Evolutionary conservation across 176 grass and related monocot species (phyloP), one percentile per base, ranked within the genome.

Genomic region (Lolium multiflorum): DNA sequence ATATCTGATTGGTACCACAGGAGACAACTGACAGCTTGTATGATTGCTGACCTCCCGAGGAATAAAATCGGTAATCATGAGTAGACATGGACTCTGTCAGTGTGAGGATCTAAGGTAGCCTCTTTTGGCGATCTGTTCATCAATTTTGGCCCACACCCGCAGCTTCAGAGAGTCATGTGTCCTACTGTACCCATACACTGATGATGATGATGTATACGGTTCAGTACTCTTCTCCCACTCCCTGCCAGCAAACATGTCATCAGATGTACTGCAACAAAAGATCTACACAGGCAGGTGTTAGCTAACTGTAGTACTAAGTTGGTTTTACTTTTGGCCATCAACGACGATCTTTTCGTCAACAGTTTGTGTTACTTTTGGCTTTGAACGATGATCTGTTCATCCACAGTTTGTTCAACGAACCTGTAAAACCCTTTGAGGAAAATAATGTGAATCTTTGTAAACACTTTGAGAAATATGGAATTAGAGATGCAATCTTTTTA

Each of bases 51-150:
- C 6, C 25, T 15, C 50, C 25, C 49, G 4, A 56, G 15, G 74
- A 77, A 77, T 77, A n/a, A 20, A 56, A 77, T 56, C 74, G 5
- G 74, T 12, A 56, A 77, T 77, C 49, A 77, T 56, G 74, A 77
- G 49, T 18, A 6, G 60, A 20, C 49, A 20, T 54, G 4, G 51
- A 16, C 51, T 16, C 44, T 26, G n/a, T 28, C 14, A 37, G 2
- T 35, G 3, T 35, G 64, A 65, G 47, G 72, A 52, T 25, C 62
- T 65, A 59, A 28, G 56, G 4, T 16, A 64, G 22, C 54, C 18
- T 17, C 31, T 37, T 78, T 58, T 39, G 18, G 31, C 5, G 54
- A 56, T 41, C 76, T 60, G 28, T 38, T 78, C 20, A 54, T 65
- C 13, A 1, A 26, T 76, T 26, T 75, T 12, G 28, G 76, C 11